Evolutionary conservation across 2,329 filamentous ascomycete species (phyloP).

Genomic region (Fusarium coicis): DNA sequence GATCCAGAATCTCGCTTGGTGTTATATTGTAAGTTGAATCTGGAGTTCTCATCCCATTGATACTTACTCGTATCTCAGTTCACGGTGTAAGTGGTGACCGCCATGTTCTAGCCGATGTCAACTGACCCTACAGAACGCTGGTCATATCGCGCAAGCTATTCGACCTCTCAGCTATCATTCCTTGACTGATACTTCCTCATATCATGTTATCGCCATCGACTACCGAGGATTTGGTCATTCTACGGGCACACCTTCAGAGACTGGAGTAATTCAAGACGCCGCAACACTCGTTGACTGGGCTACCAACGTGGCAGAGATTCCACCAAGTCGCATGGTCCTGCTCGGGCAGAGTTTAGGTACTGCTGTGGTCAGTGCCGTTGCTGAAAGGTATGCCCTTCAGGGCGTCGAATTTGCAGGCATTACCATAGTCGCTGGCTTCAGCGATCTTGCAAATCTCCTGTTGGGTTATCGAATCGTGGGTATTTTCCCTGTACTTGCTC

Average conservation of each 20-base stretch:
- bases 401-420: slow-evolving; percentile 80
- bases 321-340: slow-evolving; percentile 78
- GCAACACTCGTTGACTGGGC: slow-evolving; percentile 79
- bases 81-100: slow-evolving; percentile 65
- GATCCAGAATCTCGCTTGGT: slow-evolving; percentile 73
- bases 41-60: not conserved
- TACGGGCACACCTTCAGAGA: slow-evolving; percentile 82
- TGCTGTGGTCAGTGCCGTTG: slow-evolving; percentile 80
- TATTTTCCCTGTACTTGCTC: slow-evolving; percentile 80
- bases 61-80: slow-evolving; percentile 54
- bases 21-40: slow-evolving; percentile 65
- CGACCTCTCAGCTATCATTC: slow-evolving; percentile 82
- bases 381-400: slow-evolving; percentile 72
- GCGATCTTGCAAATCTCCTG: slow-evolving; percentile 77
- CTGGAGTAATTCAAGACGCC: slow-evolving; percentile 83
- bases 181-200: slow-evolving; percentile 75
- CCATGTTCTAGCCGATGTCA: not conserved
- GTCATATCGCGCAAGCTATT: slow-evolving; percentile 82
- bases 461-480: slow-evolving; percentile 83
- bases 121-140: slow-evolving; percentile 73
- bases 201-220: slow-evolving; percentile 89
- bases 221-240: slow-evolving; percentile 90
- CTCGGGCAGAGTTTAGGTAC: slow-evolving; percentile 91
- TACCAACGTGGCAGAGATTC: slow-evolving; percentile 70
- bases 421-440: slow-evolving; percentile 83